Evolutionary conservation across 1,139 yeast genomes (phyloP), one percentile per base, ranked within the genome.

Genomic region (Yamadazyma atmosphaerica): DNA sequence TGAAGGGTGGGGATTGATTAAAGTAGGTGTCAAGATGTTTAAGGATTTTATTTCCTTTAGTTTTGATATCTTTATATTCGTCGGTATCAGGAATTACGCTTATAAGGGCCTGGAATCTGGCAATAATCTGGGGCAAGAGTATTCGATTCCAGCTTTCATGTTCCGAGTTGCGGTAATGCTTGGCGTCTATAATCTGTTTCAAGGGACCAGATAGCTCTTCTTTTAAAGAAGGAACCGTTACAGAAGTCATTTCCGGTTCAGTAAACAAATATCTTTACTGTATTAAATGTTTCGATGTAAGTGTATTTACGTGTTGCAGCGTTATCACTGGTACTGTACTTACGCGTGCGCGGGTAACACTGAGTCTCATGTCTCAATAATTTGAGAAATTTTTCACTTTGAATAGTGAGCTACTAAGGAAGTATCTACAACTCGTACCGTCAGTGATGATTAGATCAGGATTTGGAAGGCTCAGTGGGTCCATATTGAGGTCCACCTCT

Each of bases 1-100:
- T 81, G 54, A 79, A 82, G 0, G 87, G 88, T 1, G 86, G 83
- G 1, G 54, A 42, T 1, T 49, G 44, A 1, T 41, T 16, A 46
- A 74, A 78, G 27, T 51, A 52, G 3, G 36, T 43, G 1, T 40
- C 28, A 26, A 75, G 49, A 19, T 50, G 52, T 7, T 23, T 21
- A 2, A 40, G 31, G 5, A 56, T 43, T 18, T 40, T 43, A 1
- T 33, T 35, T 14, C 46, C 42, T 24, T 39, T 32, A 2, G 4
- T 24, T 11, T 23, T n/a, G 2, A n/a, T 18, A 27, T 33, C 22
- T 14, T 32, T 33, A 6, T 32, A 6, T 12, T 32, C 17, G 10
- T 12, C 28, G 14, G 14, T n/a, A 13, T 32, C 17, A 11, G 33
- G 33, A 11, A 31, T 31, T 10, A 33, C 27, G 13, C 13, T 23